Conservation (phyloP, 2,329 filamentous ascomycete genomes). For the Botryotinia convoluta region DNA sequence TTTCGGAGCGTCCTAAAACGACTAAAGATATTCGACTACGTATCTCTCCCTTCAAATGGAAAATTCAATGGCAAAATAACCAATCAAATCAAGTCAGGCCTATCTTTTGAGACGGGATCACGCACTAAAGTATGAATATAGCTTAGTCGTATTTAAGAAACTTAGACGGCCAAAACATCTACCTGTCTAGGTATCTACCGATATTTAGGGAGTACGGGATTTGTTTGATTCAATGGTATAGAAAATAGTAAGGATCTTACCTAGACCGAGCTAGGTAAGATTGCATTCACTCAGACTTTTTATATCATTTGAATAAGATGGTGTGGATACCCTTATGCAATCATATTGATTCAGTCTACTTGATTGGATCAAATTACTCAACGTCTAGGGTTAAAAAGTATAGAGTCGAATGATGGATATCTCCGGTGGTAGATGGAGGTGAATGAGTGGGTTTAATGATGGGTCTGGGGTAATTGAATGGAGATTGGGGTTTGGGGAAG, state of each 20-base stretch:
- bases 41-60: background rate
- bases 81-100: background rate
- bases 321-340: background rate
- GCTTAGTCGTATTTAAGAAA: background rate
- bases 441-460: background rate
- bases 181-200: background rate
- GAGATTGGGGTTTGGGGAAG: background rate
- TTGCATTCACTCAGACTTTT: background rate
- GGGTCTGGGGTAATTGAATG: conserved; percentile 3
- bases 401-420: background rate
- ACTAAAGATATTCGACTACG: background rate
- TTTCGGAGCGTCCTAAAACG: background rate
- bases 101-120: background rate
- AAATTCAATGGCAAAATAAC: background rate
- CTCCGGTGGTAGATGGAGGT: background rate
- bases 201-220: background rate
- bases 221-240: background rate
- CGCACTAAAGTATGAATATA: background rate
- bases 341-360: background rate
- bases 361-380: background rate
- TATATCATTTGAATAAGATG: background rate
- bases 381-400: background rate
- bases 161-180: background rate
- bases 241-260: background rate
- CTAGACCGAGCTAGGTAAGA: background rate